Base-by-base conservation (phyloP, 805 yeast genomes). In the Candida tallmaniae region DNA sequence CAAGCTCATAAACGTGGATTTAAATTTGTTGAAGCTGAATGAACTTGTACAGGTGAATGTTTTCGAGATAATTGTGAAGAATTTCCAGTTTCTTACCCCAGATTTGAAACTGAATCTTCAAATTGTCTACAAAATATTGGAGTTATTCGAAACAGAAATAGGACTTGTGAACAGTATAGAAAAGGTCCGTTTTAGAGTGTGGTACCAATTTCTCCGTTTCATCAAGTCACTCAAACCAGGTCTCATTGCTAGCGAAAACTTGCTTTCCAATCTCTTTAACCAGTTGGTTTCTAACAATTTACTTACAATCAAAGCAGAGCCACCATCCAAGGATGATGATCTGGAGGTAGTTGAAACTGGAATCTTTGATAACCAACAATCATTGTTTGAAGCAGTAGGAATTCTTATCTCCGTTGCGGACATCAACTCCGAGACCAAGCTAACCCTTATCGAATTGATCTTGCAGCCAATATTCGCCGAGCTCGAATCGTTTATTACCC, bases 131-230 rank as follows among this genome's bases (percentile, higher is more conserved):
- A 73, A 80, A 39, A 76, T 87, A 13, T 65, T 90, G 38, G 83
- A 84, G 46, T 73, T 84, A 15, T 90, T 93, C 53, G 76, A 87
- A 29, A 78, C 93, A 12, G 79, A 78, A 23, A 72, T 80, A 46
- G 97, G 97, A 11, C 74, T 90, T 41, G 88, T 86, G 56, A 86
- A 82, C 59, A 66, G 70, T 4, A 69, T 73, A 45, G 82, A 74
- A 38, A 82, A 78, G 41, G 96, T 89, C 4, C 78, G 88, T 48
- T 69, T 77, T 36, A 78, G 97, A 55, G 73, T 94, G 27, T 93
- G 97, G 96, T 90, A 86, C 55, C 65, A 89, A 43, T 86, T 90
- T 48, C 80, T 80, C 50, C 74, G 95, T 54, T 84, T 89, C 50
- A 71, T 88, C 41, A 86, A 83, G 52, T 65, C 82, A 30, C 80